These are phyloP conservation scores for Hypericum androsaemum DNA, from an alignment of 345 rosid genomes.

Conservation along the genomic window DNA sequence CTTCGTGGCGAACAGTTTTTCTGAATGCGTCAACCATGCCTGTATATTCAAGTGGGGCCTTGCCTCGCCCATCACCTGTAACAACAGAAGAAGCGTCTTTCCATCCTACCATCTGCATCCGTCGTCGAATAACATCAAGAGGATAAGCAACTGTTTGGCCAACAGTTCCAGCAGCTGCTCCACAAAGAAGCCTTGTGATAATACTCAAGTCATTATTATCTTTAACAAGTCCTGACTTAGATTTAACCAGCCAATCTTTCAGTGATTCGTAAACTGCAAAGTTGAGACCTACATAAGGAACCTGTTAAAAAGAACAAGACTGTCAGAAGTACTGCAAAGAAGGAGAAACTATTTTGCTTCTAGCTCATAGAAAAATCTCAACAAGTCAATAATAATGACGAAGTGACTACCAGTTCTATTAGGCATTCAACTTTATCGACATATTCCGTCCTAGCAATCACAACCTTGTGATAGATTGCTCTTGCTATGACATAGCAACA, in stretches of 20 bases:
- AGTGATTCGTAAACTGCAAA: slow-evolving; percentile 84
- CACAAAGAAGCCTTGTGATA: slow-evolving; percentile 83
- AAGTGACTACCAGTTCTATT: too few species aligned
- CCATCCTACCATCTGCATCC: slow-evolving; percentile 99
- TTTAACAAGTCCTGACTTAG: slow-evolving; percentile 56
- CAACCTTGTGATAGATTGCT: too few species aligned
- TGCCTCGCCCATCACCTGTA: slow-evolving; percentile 52
- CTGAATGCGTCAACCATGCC: slow-evolving; percentile 80
- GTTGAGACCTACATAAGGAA: slow-evolving; percentile 92
- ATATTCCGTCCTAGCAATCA: too few species aligned
- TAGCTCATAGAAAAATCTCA: too few species aligned
- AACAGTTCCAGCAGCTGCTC: slow-evolving; percentile 93
- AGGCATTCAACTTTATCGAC: too few species aligned
- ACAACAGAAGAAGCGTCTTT: slow-evolving; percentile 79
- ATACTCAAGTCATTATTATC: slow-evolving; percentile 60
- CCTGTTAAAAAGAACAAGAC: slow-evolving; percentile 29
- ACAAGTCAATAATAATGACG: too few species aligned
- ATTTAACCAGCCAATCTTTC: slow-evolving; percentile 70
- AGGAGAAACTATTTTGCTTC: too few species aligned
- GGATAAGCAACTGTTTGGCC: slow-evolving; percentile 99
- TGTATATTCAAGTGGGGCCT: slow-evolving; percentile 45
- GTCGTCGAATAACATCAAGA: slow-evolving; percentile 89
- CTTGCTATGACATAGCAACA: too few species aligned
- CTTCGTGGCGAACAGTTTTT: slow-evolving; percentile 71
- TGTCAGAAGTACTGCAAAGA: background rate